phyloP scores from a whole-genome alignment of 83 land plant species.

The Picea mariana region DNA sequence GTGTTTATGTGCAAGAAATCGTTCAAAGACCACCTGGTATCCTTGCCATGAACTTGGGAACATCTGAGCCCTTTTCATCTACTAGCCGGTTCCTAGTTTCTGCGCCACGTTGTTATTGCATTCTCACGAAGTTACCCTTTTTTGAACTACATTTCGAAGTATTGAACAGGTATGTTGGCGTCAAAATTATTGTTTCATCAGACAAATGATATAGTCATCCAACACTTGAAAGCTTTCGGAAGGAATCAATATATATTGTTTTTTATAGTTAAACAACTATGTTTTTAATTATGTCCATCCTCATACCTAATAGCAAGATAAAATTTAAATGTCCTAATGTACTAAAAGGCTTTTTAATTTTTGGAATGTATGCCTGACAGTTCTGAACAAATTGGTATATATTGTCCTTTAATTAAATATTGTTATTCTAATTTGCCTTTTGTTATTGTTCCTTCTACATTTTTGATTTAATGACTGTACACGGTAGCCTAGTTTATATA shows the following conservation, averaged over 20 bases:
- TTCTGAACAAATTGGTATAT: neutral
- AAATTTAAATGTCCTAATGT: neutral
- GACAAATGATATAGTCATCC: no score
- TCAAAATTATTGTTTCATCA: neutral
- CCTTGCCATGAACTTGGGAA: constrained; percentile 42
- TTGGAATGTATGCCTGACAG: neutral
- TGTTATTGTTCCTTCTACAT: neutral
- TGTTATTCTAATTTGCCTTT: neutral
- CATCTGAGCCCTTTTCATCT: constrained; percentile 34
- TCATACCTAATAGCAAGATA: neutral
- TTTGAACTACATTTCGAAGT: constrained; percentile 98
- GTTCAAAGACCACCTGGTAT: constrained; percentile 92
- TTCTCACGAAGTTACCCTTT: constrained; percentile 92
- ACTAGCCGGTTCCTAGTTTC: constrained; percentile 78
- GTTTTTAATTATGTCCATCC: no score
- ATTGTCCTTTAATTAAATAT: neutral
- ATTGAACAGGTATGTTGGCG: constrained; percentile 75
- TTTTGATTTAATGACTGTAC: neutral
- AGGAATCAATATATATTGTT: no score
- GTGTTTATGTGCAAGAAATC: constrained; percentile 87
- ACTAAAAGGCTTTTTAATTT: neutral
- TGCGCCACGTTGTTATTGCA: constrained; percentile 96
- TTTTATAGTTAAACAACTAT: no score
- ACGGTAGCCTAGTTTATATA: neutral
- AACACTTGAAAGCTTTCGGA: no score